Percentiles rank a stretch among this genome's conserved stretches.
Evolutionary conservation across 352 stramenopile species (phyloP).

Genomic region (Salisapilia sapeloensis): DNA sequence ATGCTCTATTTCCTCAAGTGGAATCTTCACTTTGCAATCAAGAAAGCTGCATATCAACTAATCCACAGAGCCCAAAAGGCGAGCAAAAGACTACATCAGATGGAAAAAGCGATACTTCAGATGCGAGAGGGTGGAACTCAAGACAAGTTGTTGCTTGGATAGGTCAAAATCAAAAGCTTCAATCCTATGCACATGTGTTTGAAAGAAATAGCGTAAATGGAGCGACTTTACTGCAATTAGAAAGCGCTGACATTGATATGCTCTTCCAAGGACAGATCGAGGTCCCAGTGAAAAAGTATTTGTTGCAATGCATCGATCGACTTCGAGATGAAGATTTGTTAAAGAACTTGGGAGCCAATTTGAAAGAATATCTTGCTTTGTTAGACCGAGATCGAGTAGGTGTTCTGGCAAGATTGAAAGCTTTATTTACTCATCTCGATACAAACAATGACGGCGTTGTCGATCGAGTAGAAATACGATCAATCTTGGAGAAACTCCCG

Average conservation of each 20-base stretch:
- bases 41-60: conserved; percentile 1
- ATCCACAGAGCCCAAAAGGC: conserved; percentile 1
- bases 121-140: conserved; percentile 32
- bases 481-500: no score
- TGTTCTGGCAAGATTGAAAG: conserved; percentile 44
- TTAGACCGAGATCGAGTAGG: conserved; percentile 48
- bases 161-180: conserved; percentile 19
- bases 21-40: conserved; percentile 11
- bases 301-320: conserved; percentile 40
- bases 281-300: conserved; percentile 28
- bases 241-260: conserved; percentile 41
- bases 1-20: conserved; percentile 32
- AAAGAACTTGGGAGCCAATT: conserved; percentile 36
- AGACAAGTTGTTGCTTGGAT: conserved; percentile 39
- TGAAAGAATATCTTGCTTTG: conserved; percentile 58
- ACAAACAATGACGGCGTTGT: conserved; percentile 34
- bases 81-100: not conserved
- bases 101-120: conserved; percentile 3
- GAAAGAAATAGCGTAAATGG: conserved; percentile 42
- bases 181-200: conserved; percentile 29
- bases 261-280: conserved; percentile 34
- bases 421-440: conserved; percentile 49
- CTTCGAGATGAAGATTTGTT: conserved; percentile 41
- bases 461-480: no score
- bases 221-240: conserved; percentile 32